These are phyloP conservation scores for Betula pendula DNA, from an alignment of 306 rosid genomes.

Conservation along the genomic window DNA sequence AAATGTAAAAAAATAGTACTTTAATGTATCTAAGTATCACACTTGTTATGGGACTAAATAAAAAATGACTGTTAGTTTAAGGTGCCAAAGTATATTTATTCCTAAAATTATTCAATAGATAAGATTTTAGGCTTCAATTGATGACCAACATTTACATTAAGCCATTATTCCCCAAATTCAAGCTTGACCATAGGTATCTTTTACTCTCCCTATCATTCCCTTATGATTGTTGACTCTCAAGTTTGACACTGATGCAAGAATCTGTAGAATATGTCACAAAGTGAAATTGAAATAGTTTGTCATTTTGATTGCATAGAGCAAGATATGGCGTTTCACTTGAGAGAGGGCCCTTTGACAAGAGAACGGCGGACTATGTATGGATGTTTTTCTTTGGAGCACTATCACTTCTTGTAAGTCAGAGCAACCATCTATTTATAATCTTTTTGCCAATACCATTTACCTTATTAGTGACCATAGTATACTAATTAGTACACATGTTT, in stretches of 20 bases:
- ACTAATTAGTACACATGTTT: too few relatives aligned
- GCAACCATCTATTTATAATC: neutral
- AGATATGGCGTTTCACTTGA: conserved; percentile 75
- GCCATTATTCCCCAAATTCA: neutral
- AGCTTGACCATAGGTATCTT: neutral
- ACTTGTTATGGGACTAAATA: too few relatives aligned
- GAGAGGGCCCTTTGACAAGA: conserved; percentile 74
- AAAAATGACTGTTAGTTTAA: too few relatives aligned
- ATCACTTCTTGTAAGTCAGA: conserved; percentile 60
- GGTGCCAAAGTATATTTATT: too few relatives aligned
- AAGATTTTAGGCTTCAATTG: neutral
- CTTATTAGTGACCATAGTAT: too few relatives aligned
- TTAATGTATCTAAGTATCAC: too few relatives aligned
- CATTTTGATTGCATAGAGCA: conserved; percentile 44
- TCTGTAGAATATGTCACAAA: neutral
- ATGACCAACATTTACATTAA: neutral
- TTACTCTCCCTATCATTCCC: neutral
- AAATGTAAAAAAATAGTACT: too few relatives aligned
- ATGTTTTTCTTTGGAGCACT: conserved; percentile 71
- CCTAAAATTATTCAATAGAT: neutral
- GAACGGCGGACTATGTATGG: conserved; percentile 79
- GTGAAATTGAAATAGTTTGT: neutral
- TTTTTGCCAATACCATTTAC: neutral
- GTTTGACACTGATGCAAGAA: neutral
- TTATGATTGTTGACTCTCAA: neutral